These are phyloP conservation scores for Aureobasidium sp. DNA, from an alignment of 2,329 filamentous ascomycete species.

Conservation along the genomic window DNA sequence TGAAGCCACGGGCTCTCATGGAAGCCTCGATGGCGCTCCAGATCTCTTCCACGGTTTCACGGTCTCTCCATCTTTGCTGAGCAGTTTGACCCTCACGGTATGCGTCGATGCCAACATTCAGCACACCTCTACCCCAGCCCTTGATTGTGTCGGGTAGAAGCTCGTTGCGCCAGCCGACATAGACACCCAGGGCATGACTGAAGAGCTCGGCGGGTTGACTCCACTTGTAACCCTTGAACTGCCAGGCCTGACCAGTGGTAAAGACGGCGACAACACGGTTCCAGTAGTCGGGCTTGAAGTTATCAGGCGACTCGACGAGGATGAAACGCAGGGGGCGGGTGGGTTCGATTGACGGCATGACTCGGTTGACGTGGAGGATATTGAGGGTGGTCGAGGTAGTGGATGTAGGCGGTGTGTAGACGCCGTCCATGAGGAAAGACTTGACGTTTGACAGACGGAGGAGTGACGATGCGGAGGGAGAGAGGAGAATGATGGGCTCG, in stretches of 20 bases:
- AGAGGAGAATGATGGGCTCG: conserved; percentile 92
- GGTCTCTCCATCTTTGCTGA: conserved; percentile 66
- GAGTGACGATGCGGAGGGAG: conserved; percentile 88
- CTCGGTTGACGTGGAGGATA: conserved; percentile 78
- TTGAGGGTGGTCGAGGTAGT: conserved; percentile 55
- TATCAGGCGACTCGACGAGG: conserved; percentile 83
- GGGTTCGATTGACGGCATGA: conserved; percentile 63
- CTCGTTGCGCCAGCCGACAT: conserved; percentile 87
- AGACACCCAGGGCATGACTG: conserved; percentile 77
- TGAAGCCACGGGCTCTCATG: conserved; percentile 61
- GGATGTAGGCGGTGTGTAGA: conserved; percentile 66
- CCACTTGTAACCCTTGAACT: conserved; percentile 99
- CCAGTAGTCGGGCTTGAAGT: conserved; percentile 99
- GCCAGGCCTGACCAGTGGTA: conserved; percentile 95
- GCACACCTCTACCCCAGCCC: conserved; percentile 78
- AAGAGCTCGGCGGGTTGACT: conserved; percentile 82
- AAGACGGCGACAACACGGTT: conserved; percentile 90
- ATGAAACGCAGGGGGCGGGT: conserved; percentile 81
- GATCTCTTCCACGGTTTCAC: conserved; percentile 86
- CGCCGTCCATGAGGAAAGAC: conserved; percentile 79
- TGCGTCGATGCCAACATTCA: conserved; percentile 75
- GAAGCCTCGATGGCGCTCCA: conserved; percentile 84
- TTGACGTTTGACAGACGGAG: conserved; percentile 95
- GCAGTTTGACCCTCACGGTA: conserved; percentile 53
- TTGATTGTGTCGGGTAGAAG: conserved; percentile 68